Evolutionary conservation across 805 yeast species (phyloP), one percentile per base, ranked within the genome.

Genomic region (Yamadazyma takamatsuzukensis): DNA sequence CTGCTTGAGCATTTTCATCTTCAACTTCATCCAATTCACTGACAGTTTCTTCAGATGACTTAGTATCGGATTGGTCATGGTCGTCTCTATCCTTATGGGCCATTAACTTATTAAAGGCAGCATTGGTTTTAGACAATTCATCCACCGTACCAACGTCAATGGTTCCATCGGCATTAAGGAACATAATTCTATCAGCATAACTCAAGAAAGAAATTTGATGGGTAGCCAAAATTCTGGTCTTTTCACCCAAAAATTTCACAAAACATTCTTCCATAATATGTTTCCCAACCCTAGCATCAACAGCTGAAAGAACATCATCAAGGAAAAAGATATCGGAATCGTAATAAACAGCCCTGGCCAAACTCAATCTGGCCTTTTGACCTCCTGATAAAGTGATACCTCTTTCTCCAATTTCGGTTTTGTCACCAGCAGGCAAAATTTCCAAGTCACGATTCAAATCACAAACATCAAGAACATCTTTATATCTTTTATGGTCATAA

Each of bases 371-470:
- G 1, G 65, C 61, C 38, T 59, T 58, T 40, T 59, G 65, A 18
- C 65, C 65, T 12, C 65, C 65, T 17, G 63, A 56, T 32, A 59
- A 49, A 0, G 64, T 59, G 15, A 59, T 53, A 19, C 65, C 65
- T 21, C 56, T 40, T 43, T 59, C 64, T 36, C 65, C 65, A 32
- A 59, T 53, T 43, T 59, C 64, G 13, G 65, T 57, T 14, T 33
- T 21, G 38, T 59, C 65, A 18, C 61, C 61, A 21, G 58, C 61
- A 1, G 59, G 57, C 25, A 56, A 45, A 10, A 45, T 42, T 27
- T 47, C 49, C 15, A 58, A 42, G 37, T 58, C 64, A 18, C 44
- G 44, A 34, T 52, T 51, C 19, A 58, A 47, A 4, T 54, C 43
- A 41, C 64, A 58, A 1, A 55, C 41, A 37, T 47, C 45, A 11